Base-by-base conservation (phyloP, 2,329 filamentous ascomycete genomes). In the Sclerotinia sclerotiorum region DNA sequence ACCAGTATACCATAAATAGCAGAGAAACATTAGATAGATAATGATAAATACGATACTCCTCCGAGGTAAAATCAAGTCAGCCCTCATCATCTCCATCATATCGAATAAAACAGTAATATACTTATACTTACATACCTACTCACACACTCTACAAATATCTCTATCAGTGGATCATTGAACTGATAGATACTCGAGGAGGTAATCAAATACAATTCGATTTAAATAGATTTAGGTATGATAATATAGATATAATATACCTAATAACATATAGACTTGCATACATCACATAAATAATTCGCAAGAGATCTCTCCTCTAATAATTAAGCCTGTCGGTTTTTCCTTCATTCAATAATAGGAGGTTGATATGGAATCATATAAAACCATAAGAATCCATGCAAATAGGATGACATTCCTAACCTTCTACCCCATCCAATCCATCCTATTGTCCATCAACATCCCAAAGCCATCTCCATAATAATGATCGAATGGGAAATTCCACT, bases 401-500 rank as follows among this genome's bases (percentile, higher is more conserved):
- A 29, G 66, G 52, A 51, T 46, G 39, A n/a, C 24, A n/a, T 35
- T 46, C 24, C 57, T 54, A 35, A 24, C 48, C 44, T 69, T 58
- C 63, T 32, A 65, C 27, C 17, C 56, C 63, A 39, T 24, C 64
- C 64, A 60, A 60, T 66, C 44, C 54, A 48, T 35, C 44, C 42
- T 60, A 24, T 51, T 66, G 17, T 27, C 64, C 29, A 35, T 10
- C 42, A 35, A 32, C 42, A 42, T 49, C 27, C n/a, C 29, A 46
- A 32, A 35, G 19, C 52, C 21, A 51, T 39, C 32, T 27, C 15
- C 58, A 27, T 24, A 39, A 27, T 39, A 24, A 27, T 39, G 29
- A 62, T 58, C 52, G 15, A 48, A 61, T 44, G n/a, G 60, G 29
- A 24, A 51, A 24, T 21, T 60, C 24, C 19, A 55, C 27, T 29